Evolutionary conservation across 768 basidiomycete genomes (phyloP).

Genomic region (Boletus eberwhitei): DNA sequence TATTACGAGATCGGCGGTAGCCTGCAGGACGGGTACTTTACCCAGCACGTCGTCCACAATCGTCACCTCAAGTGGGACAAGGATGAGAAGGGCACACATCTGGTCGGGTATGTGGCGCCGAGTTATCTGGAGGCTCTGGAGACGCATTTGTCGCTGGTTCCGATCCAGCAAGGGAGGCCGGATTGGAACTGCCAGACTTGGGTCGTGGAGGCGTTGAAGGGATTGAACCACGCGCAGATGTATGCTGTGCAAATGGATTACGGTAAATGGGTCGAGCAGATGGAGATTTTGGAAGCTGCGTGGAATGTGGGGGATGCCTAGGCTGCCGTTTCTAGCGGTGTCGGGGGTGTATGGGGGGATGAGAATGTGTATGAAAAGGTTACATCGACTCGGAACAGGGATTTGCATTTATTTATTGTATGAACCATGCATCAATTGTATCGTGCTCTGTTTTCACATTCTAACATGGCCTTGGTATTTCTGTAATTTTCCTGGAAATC

Average conservation of each 20-base stretch:
- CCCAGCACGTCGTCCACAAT: slow-evolving; percentile 13
- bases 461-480: no score
- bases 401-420: no score
- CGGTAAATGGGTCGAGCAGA: slow-evolving; percentile 7
- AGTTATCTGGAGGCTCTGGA: slow-evolving; percentile 1
- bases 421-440: no score
- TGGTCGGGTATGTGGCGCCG: slow-evolving; percentile 12
- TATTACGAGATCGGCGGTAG: slow-evolving; percentile 17
- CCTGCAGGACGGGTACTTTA: slow-evolving; percentile 9
- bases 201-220: slow-evolving; percentile 18
- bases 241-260: slow-evolving; percentile 18
- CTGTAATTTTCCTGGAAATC: no score
- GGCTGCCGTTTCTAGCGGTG: no score
- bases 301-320: slow-evolving; percentile 18
- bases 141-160: slow-evolving; percentile 9
- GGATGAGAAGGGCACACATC: slow-evolving; percentile 10
- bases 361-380: not conserved
- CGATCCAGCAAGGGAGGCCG: slow-evolving; percentile 7
- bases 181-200: slow-evolving; percentile 22
- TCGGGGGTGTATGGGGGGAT: no score
- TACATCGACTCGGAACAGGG: no score
- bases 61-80: slow-evolving; percentile 13
- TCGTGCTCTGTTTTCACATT: no score
- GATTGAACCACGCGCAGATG: slow-evolving; percentile 10
- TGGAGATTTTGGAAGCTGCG: slow-evolving; percentile 14